phyloP scores from a whole-genome alignment of 306 rosid genomes.

The Coriaria nepalensis region DNA sequence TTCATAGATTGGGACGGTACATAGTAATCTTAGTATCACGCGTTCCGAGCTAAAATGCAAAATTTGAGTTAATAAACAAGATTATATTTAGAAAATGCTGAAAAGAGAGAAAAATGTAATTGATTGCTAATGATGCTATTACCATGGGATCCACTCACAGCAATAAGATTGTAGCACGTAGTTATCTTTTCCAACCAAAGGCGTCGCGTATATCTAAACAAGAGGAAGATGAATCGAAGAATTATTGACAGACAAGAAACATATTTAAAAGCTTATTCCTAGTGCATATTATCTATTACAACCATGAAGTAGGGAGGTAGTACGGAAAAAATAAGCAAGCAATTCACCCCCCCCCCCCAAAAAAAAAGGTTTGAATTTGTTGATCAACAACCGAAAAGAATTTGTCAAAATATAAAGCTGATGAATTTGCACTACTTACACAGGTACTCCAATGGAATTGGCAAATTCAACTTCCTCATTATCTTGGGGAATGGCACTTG shows the following conservation, averaged over 20 bases:
- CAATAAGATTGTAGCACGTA: constrained; percentile 16
- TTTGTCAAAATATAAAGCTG: neutral
- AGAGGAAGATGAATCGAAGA: neutral
- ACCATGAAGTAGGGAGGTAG: too few relatives aligned
- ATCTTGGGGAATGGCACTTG: constrained; percentile 21
- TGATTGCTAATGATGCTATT: neutral
- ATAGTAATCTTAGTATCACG: too few relatives aligned
- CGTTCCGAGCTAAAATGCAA: too few relatives aligned
- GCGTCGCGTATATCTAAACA: constrained; percentile 16
- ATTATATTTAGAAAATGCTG: too few relatives aligned
- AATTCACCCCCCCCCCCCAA: too few relatives aligned
- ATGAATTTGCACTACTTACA: constrained; percentile 12
- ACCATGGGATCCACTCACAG: constrained; percentile 27
- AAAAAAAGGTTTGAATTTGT: too few relatives aligned
- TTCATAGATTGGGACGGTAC: too few relatives aligned
- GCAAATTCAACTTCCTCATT: constrained; percentile 18
- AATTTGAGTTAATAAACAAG: too few relatives aligned
- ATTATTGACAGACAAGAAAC: too few relatives aligned
- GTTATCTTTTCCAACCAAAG: constrained; percentile 20
- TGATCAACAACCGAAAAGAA: neutral
- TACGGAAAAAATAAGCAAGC: too few relatives aligned
- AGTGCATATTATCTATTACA: too few relatives aligned
- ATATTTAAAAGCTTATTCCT: too few relatives aligned
- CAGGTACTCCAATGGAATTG: constrained; percentile 17
- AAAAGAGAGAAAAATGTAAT: neutral